A percentile compares a stretch with the other conserved stretches of the same genome.
These are phyloP conservation scores for Allium cepa DNA, from an alignment of 106 monocot species.

Conservation along the genomic window DNA sequence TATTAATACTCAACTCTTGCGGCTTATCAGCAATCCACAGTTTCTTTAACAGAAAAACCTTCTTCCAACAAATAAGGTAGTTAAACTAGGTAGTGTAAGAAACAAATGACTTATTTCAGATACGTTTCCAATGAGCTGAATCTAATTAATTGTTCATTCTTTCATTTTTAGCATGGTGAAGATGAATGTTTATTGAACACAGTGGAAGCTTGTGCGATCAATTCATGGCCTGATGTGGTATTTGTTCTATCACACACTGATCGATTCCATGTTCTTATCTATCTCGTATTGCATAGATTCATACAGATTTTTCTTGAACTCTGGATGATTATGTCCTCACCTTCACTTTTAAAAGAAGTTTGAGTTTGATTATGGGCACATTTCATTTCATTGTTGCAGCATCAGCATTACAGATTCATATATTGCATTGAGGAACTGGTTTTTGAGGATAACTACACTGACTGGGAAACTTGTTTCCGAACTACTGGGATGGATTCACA, in stretches of 20 bases:
- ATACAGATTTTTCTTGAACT: background rate
- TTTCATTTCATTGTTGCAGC: slow-evolving; percentile 39
- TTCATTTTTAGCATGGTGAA: slow-evolving; percentile 73
- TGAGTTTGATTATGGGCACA: background rate
- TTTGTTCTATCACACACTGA: background rate
- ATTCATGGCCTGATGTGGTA: slow-evolving; percentile 81
- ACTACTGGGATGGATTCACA: slow-evolving; percentile 41
- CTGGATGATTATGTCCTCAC: background rate
- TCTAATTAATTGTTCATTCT: background rate
- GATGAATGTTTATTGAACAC: slow-evolving; percentile 80
- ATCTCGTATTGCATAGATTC: background rate
- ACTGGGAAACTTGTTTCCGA: slow-evolving; percentile 80
- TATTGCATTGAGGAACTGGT: slow-evolving; percentile 74
- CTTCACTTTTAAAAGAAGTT: background rate
- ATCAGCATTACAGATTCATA: slow-evolving; percentile 65
- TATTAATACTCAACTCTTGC: background rate
- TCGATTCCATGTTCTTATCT: background rate
- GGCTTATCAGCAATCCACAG: background rate
- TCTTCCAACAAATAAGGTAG: background rate
- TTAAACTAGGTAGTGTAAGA: background rate
- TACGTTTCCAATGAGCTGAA: background rate
- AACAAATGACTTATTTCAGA: background rate
- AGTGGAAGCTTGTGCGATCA: slow-evolving; percentile 90
- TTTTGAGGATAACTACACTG: slow-evolving; percentile 27
- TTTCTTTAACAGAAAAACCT: background rate